These are phyloP conservation scores for Colletotrichum shisoi DNA, from an alignment of 2,329 filamentous ascomycete species.

Conservation along the genomic window DNA sequence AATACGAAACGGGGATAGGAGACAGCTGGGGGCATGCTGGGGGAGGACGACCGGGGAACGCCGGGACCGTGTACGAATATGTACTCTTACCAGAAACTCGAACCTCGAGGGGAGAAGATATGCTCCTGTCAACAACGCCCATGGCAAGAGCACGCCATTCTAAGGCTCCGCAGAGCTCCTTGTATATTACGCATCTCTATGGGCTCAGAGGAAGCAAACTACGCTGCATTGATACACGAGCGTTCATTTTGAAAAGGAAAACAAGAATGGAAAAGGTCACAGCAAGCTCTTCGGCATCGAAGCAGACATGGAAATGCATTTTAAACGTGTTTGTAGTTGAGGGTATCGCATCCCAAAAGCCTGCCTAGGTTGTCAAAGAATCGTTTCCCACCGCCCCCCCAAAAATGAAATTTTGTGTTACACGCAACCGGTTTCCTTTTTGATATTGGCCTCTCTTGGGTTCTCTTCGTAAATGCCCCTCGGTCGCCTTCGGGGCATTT, in stretches of 20 bases:
- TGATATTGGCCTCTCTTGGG: constrained; percentile 45
- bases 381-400: constrained; percentile 4
- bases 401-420: background rate
- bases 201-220: background rate
- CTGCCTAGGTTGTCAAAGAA: constrained; percentile 17
- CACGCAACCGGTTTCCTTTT: constrained; percentile 10
- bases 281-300: background rate
- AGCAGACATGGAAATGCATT: background rate
- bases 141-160: constrained; percentile 4
- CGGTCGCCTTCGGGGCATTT: no score
- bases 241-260: background rate
- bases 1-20: no score
- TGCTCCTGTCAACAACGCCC: background rate
- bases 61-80: constrained; percentile 18
- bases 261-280: background rate
- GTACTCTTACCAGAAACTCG: constrained; percentile 12
- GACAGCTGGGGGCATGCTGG: background rate
- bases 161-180: background rate
- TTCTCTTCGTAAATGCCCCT: constrained; percentile 52
- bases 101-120: background rate
- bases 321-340: constrained; percentile 30
- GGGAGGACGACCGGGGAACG: background rate
- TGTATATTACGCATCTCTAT: constrained; percentile 32
- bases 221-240: background rate
- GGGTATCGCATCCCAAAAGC: constrained; percentile 37